Base-by-base conservation (phyloP, 192 early-diverging fungal species). In the Coemansia sp. region DNA sequence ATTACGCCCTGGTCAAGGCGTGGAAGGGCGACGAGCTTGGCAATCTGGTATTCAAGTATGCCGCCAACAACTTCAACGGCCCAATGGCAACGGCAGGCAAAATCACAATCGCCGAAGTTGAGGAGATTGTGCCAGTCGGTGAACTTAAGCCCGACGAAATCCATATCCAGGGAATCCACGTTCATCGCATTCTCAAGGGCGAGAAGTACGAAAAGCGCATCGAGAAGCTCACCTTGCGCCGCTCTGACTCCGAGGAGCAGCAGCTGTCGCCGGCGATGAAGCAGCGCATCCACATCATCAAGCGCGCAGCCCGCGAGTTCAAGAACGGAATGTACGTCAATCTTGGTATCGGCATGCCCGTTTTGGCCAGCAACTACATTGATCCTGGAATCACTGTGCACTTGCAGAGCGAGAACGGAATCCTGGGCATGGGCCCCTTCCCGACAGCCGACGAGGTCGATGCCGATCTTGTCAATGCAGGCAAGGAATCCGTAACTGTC, bases 1-100 rank as follows among this genome's bases (percentile, higher is more conserved):
- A 93, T 72, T 90, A 81, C 79, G 85, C 89, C 0, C 74, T 93
- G 13, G 85, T 93, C 69, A 93, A 93, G 81, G 92, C 92, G n/a
- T 93, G 90, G 90, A 93, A 93, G 83, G 92, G 85, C 16, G 90
- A 93, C 68, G 85, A 83, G 58, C 83, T 87, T n/a, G 90, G 90
- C 39, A 93, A 93, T 75, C 71, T 91, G 32, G 76, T 91, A 16
- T 92, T 91, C 83, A 86, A 79, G 72, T 85, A 88, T 20, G 85
- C 90, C 0, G 90, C 88, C 57, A 85, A 81, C 77, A 93, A 93
- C 83, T 93, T 93, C 58, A 93, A 93, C 69, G 88, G 87, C 13
- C 86, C 87, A 20, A 88, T 88, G 87, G 92, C 90, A 37, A 88
- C 86, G 55, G 92, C 88, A 7, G 89, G 87, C 32, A 90, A 88